Evolutionary conservation across 352 stramenopile genomes (phyloP).

Genomic region (Aphanomyces stellatus): DNA sequence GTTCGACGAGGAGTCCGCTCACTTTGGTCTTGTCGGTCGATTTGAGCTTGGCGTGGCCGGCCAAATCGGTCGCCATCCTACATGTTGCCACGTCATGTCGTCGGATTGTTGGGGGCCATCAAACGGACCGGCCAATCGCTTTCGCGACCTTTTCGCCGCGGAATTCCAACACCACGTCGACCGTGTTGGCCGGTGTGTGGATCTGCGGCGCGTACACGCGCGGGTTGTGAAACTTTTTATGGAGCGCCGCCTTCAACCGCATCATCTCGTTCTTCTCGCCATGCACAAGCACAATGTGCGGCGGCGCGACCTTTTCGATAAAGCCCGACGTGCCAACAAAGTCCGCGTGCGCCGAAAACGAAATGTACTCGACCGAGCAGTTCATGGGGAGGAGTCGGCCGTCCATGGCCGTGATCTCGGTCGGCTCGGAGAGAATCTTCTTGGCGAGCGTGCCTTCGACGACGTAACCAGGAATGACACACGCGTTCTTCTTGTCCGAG

Average conservation of each 20-base stretch:
- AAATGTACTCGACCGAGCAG: conserved; percentile 95
- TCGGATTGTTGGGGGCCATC: too few species aligned
- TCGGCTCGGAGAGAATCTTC: conserved; percentile 93
- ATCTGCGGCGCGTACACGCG: conserved; percentile 79
- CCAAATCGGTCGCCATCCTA: conserved; percentile 43
- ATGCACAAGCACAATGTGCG: conserved; percentile 93
- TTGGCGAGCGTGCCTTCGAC: conserved; percentile 98
- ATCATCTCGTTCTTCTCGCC: conserved; percentile 98
- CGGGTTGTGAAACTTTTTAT: conserved; percentile 84
- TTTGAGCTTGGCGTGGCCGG: conserved; percentile 13
- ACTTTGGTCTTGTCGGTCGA: conserved; percentile 36
- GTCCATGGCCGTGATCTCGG: conserved; percentile 92
- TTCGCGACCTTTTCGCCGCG: conserved; percentile 85
- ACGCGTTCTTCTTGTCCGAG: conserved; percentile 96
- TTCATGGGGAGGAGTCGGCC: conserved; percentile 92
- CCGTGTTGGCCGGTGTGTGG: conserved; percentile 78
- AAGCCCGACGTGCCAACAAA: conserved; percentile 96
- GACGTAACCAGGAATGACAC: conserved; percentile 98
- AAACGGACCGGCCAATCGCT: conserved; percentile 66
- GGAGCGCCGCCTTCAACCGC: conserved; percentile 88
- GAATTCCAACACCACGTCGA: conserved; percentile 82
- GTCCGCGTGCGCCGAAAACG: conserved; percentile 96
- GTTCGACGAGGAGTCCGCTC: conserved; percentile 73
- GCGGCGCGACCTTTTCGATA: conserved; percentile 84
- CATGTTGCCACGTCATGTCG: conserved; percentile 48